Percentiles rank a stretch among this genome's conserved stretches.
These are phyloP conservation scores for Lumnitzera racemosa DNA, from an alignment of 345 rosid genomes.

Conservation along the genomic window DNA sequence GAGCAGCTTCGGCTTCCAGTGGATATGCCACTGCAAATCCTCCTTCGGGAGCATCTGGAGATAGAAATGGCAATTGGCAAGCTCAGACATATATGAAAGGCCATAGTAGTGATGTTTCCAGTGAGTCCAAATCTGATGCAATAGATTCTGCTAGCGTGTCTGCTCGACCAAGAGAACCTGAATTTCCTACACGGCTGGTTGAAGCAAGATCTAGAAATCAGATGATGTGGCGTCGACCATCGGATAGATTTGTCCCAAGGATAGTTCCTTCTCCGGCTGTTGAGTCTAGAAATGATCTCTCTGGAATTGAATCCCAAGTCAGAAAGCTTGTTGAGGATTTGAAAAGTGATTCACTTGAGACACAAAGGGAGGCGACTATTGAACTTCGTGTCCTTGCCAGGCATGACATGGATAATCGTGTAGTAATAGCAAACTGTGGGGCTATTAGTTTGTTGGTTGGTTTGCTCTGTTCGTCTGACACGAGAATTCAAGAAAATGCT, in stretches of 20 bases:
- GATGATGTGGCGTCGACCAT: constrained; percentile 65
- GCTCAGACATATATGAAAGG: constrained; percentile 45
- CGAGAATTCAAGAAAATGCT: constrained; percentile 61
- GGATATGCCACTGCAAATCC: constrained; percentile 36
- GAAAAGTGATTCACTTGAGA: constrained; percentile 41
- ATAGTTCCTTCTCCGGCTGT: constrained; percentile 54
- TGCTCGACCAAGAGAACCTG: constrained; percentile 43
- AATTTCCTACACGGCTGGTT: constrained; percentile 43
- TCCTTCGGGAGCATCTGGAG: constrained; percentile 40
- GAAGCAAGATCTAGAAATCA: constrained; percentile 58
- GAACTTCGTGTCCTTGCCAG: constrained; percentile 68
- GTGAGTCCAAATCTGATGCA: constrained; percentile 56
- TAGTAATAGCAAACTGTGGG: constrained; percentile 68
- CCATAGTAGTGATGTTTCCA: constrained; percentile 71
- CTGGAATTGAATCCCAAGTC: constrained; percentile 64
- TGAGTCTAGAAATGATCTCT: constrained; percentile 71
- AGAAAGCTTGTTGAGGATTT: constrained; percentile 62
- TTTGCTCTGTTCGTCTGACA: constrained; percentile 52
- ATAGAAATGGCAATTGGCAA: constrained; percentile 51
- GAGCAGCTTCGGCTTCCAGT: constrained; percentile 57
- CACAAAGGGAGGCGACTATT: constrained; percentile 52
- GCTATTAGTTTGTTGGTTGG: constrained; percentile 55
- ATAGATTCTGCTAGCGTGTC: constrained; percentile 30
- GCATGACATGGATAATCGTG: constrained; percentile 70
- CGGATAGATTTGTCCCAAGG: constrained; percentile 61